Base-by-base conservation (phyloP, 371 early-diverging fungal genomes). In the Apophysomyces variabilis region DNA sequence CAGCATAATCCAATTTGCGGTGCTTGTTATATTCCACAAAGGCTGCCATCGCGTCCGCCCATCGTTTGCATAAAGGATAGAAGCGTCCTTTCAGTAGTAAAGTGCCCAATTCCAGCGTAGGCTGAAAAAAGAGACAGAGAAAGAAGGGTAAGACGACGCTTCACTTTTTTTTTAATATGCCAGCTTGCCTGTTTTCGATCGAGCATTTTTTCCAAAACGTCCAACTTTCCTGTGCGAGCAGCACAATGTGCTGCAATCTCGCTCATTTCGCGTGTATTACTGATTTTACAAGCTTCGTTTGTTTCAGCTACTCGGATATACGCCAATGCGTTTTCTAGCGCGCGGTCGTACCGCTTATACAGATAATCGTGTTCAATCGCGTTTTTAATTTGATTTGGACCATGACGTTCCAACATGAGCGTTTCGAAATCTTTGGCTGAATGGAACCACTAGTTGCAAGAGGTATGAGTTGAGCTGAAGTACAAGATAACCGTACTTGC, bases 201-300 rank as follows among this genome's bases (percentile, higher is more conserved):
- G n/a, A 78, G 39, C 16, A 78, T 44, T 39, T 76, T 43, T 18
- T 75, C 69, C 3, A 76, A 63, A 5, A 76, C 21, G 63, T 76
- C 78, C 11, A 72, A 54, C 13, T 61, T 61, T 4, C 66, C 66
- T 11, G 75, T 37, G 54, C 71, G 72, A 11, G 69, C 74, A 2
- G 80, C 80, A 63, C 78, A 73, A 26, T 78, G 77, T 41, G 75
- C 71, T 0, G 76, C 83, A 44, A 78, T 78, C 37, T 82, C 83
- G 12, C 61, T 61, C 54, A 79, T 73, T 65, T 82, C 83, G 38
- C 74, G 72, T 7, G 75, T 73, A 9, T 71, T 71, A 5, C 50
- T 67, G 8, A 79, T 70, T 60, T 79, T 82, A 60, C 73, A 78
- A 7, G 68, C 59, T 11, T 60, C 39, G 26, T 72, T 69, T 1